Evolutionary conservation across 2,329 filamentous ascomycete species (phyloP), one percentile per base, ranked within the genome.

Genomic region (Penicillium sp.): DNA sequence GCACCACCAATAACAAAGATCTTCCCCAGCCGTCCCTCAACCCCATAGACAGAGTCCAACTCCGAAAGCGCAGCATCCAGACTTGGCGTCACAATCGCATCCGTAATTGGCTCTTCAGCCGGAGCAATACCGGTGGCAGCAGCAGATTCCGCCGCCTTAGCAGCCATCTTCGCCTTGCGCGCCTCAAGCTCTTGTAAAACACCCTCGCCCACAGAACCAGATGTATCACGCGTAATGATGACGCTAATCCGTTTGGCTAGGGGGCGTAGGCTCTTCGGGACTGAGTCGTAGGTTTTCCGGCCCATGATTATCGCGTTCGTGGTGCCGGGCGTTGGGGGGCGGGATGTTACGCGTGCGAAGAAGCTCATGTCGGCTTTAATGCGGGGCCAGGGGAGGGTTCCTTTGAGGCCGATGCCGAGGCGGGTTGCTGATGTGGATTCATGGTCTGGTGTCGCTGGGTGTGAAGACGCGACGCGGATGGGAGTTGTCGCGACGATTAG

Each of bases 211-310:
- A 77, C 67, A 15, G 63, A 58, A 0, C 69, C 68, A 1, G 63
- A 56, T n/a, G 58, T 61, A 53, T 75, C 71, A n/a, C 74, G 65
- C 46, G 86, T 89, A 63, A 99, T 80, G 61, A 97, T 84, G 40
- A 97, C 84, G 73, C 96, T 97, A 49, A 92, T 79, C 9, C 94
- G 81, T 59, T 86, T 88, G 58, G 85, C 87, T 31, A 99, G 81
- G 18, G 94, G 94, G 2, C 92, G 83, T 71, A 94, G 92, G 49
- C 81, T 82, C 6, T 79, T 69, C 2, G 94, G 93, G 57, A 99
- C 93, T 61, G 87, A 91, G 50, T 96, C 91, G 88, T 93, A 99
- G 0, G 94, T 99, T 75, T 95, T 97, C 69, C 94, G 89, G 57
- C 94, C 94, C 94, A 99, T 99, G 64, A 99, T 88, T 49, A 97